These are phyloP conservation scores for Thelonectria discophora DNA, from an alignment of 2,329 filamentous ascomycete genomes.

Conservation along the genomic window DNA sequence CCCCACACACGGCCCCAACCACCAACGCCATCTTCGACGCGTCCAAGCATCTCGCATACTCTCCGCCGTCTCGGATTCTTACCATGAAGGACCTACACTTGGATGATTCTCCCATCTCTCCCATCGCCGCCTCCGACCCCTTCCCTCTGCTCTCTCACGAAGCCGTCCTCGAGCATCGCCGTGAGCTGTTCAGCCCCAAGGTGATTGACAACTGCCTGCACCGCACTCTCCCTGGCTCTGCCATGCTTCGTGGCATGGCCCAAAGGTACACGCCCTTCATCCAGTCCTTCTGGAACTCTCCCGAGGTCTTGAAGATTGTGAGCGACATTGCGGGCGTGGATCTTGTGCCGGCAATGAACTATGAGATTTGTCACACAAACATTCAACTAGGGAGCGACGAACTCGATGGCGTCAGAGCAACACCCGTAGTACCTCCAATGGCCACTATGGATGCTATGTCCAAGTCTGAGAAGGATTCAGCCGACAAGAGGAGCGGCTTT, in stretches of 20 bases:
- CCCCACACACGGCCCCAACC: too few relatives aligned
- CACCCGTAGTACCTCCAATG: constrained; percentile 42
- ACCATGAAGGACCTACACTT: constrained; percentile 37
- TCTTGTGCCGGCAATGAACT: constrained; percentile 63
- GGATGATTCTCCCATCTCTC: constrained; percentile 32
- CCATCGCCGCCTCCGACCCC: constrained; percentile 43
- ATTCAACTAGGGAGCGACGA: constrained; percentile 45
- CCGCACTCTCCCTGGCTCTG: constrained; percentile 40
- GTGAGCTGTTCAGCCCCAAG: constrained; percentile 35
- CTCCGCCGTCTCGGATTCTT: constrained; percentile 25
- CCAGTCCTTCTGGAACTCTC: constrained; percentile 59
- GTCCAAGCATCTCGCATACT: constrained; percentile 35
- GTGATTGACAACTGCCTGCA: constrained; percentile 45
- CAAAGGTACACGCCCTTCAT: constrained; percentile 45
- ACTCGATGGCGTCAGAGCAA: constrained; percentile 34
- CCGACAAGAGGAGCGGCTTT: constrained; percentile 23
- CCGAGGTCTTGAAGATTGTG: constrained; percentile 61
- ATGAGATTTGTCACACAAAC: constrained; percentile 68
- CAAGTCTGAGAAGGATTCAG: constrained; percentile 29
- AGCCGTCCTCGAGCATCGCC: constrained; percentile 34
- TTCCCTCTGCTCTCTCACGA: constrained; percentile 43
- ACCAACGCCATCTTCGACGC: too few relatives aligned
- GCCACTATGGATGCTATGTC: constrained; percentile 29
- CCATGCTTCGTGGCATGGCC: constrained; percentile 43
- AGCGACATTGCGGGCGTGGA: constrained; percentile 67